Conservation (phyloP, 805 yeast genomes). For the Schwanniomyces vanrijiae region DNA sequence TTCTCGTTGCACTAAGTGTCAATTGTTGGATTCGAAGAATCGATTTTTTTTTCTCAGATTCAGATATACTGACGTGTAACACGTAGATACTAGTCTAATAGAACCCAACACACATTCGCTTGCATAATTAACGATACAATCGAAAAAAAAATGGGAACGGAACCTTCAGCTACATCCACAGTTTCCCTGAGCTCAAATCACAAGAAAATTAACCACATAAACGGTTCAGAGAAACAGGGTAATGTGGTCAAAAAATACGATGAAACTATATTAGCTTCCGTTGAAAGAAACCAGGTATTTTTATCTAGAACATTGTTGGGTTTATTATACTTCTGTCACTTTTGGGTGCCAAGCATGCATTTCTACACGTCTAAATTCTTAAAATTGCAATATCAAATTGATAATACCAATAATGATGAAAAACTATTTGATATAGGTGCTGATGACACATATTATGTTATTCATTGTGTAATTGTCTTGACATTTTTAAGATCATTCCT, state of each 20-base stretch:
- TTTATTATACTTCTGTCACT: conserved; percentile 24
- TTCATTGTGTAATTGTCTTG: conserved; percentile 54
- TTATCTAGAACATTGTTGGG: conserved; percentile 29
- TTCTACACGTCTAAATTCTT: conserved; percentile 35
- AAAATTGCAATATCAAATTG: conserved; percentile 29
- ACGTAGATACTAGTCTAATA: neutral
- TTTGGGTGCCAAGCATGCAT: conserved; percentile 18
- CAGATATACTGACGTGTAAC: neutral
- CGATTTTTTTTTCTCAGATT: neutral
- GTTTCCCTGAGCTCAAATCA: neutral
- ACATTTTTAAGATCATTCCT: conserved; percentile 59
- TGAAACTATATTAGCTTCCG: conserved; percentile 21
- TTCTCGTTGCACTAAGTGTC: neutral
- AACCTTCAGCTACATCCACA: neutral
- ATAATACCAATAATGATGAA: conserved; percentile 11
- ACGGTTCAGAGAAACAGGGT: neutral
- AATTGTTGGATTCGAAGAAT: neutral
- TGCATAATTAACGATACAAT: neutral
- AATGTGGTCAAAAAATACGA: conserved; percentile 12
- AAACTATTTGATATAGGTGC: conserved; percentile 52
- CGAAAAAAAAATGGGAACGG: neutral
- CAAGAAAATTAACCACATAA: neutral
- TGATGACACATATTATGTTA: conserved; percentile 55
- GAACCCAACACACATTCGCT: neutral
- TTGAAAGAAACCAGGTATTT: conserved; percentile 39